Evolutionary conservation across 805 yeast genomes (phyloP).

Genomic region (Wickerhamiella parazyma): DNA sequence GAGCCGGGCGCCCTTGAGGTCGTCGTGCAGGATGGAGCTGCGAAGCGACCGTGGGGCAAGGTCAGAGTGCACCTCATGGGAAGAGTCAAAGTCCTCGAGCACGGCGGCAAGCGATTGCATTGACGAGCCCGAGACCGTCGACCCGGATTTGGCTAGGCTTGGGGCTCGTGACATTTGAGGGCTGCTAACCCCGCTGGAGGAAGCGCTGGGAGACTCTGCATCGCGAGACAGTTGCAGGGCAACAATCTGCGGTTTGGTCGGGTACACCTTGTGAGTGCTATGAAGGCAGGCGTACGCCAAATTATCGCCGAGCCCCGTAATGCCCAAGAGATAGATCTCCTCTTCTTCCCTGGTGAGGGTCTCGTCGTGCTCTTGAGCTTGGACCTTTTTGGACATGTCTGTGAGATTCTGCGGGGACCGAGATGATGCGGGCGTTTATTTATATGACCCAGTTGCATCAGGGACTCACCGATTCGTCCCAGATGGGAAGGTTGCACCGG

Average conservation of each 20-base stretch:
- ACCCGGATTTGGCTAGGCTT: not conserved
- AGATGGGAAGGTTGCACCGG: too few relatives aligned
- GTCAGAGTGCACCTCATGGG: too few relatives aligned
- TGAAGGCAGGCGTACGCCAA: conserved; percentile 2
- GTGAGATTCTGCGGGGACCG: not conserved
- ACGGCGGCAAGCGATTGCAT: too few relatives aligned
- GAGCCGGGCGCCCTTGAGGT: not conserved
- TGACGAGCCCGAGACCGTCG: too few relatives aligned
- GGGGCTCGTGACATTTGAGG: not conserved
- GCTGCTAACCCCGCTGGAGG: too few relatives aligned
- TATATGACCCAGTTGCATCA: not conserved
- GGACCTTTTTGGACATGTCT: too few relatives aligned
- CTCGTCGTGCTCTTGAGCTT: conserved; percentile 1
- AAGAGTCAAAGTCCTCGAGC: too few relatives aligned
- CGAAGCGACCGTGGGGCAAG: not conserved
- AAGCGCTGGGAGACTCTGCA: too few relatives aligned
- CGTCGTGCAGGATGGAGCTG: not conserved
- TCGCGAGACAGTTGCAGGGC: conserved; percentile 3
- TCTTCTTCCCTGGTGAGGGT: conserved; percentile 7
- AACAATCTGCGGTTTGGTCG: not conserved
- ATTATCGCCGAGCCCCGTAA: not conserved
- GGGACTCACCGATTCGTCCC: too few relatives aligned
- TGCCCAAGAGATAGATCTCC: not conserved
- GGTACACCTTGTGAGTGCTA: not conserved
- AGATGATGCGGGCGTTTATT: not conserved